These are phyloP conservation scores for Forsythia suspensa DNA, from an alignment of 257 asterid genomes.

Conservation along the genomic window DNA sequence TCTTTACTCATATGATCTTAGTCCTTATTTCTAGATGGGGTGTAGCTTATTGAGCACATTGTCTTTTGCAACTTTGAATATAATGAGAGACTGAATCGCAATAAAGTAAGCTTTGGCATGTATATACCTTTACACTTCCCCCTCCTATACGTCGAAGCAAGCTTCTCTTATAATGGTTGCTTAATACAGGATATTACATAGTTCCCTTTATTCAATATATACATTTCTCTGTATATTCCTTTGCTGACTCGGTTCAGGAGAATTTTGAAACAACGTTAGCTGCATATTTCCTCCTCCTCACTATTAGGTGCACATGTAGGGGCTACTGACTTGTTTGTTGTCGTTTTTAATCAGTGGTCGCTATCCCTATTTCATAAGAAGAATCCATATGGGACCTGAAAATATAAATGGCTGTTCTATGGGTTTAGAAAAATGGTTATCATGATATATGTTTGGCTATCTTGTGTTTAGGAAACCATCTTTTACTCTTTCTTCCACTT, in stretches of 20 bases:
- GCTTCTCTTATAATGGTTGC: neutral
- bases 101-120: neutral
- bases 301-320: neutral
- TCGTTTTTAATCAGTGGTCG: neutral
- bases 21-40: neutral
- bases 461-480: neutral
- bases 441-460: no score
- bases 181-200: neutral
- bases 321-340: neutral
- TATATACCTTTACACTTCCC: neutral
- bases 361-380: neutral
- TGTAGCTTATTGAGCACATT: neutral
- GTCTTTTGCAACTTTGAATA: neutral
- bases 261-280: neutral
- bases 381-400: neutral
- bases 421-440: neutral
- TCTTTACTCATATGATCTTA: neutral
- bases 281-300: neutral
- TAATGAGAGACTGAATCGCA: neutral
- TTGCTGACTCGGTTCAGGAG: neutral
- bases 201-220: neutral
- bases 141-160: neutral
- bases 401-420: no score
- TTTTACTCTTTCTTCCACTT: neutral
- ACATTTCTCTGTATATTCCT: neutral